Evolutionary conservation across 2,329 filamentous ascomycete genomes (phyloP).

Genomic region (Mycogone perniciosa): DNA sequence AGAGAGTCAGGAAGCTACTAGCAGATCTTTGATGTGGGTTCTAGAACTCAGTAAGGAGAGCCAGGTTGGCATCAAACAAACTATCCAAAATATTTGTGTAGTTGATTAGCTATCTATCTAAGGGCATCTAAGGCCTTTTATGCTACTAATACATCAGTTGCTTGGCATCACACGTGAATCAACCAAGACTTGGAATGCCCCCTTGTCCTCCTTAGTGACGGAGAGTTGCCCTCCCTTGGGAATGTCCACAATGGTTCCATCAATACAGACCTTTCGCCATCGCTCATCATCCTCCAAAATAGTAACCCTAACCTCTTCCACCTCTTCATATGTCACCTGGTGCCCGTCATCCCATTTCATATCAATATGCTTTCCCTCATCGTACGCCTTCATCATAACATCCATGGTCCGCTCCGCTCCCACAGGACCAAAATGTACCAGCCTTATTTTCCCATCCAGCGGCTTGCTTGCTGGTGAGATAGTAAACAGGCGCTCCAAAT

Average conservation of each 20-base stretch:
- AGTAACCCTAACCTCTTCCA: constrained; percentile 61
- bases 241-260: constrained; percentile 77
- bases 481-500: constrained; percentile 73
- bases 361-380: constrained; percentile 48
- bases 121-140: neutral
- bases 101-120: neutral
- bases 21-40: neutral
- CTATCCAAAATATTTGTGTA: neutral
- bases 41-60: neutral
- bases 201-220: constrained; percentile 44
- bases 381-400: constrained; percentile 64
- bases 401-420: constrained; percentile 63
- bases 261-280: constrained; percentile 86
- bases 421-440: constrained; percentile 70
- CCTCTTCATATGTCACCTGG: constrained; percentile 63
- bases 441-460: constrained; percentile 61
- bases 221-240: constrained; percentile 65
- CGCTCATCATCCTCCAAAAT: constrained; percentile 60
- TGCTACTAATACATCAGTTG: neutral
- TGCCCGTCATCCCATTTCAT: constrained; percentile 49
- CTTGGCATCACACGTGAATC: constrained; percentile 21
- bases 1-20: constrained; percentile 44
- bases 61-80: neutral
- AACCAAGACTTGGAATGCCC: constrained; percentile 41
- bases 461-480: constrained; percentile 70